phyloP scores from a whole-genome alignment of 768 basidiomycete genomes.

The Leccinellum rugosiceps region DNA sequence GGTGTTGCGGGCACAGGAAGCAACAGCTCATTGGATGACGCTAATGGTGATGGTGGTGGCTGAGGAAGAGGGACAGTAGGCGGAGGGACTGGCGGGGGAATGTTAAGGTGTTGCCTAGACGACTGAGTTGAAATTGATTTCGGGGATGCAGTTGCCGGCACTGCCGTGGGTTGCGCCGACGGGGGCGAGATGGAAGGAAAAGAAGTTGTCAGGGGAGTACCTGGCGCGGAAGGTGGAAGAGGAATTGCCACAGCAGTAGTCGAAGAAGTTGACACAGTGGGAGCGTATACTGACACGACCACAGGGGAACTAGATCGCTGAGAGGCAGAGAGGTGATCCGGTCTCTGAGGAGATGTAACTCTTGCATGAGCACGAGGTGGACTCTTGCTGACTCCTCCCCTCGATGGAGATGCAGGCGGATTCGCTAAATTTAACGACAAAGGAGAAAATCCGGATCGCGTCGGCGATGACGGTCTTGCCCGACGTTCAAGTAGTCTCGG shows the following conservation, averaged over 20 bases:
- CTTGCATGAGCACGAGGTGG: slow-evolving; percentile 21
- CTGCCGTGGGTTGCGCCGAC: neutral
- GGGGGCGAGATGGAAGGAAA: neutral
- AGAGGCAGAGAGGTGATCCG: slow-evolving; percentile 2
- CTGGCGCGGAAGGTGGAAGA: slow-evolving; percentile 18
- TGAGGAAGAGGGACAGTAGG: slow-evolving; percentile 31
- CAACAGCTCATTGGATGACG: neutral
- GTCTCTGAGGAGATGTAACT: slow-evolving; percentile 8
- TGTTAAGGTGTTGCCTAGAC: slow-evolving; percentile 27
- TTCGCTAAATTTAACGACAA: slow-evolving; percentile 23
- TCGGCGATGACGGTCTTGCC: slow-evolving; percentile 23
- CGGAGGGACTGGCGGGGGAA: slow-evolving; percentile 31
- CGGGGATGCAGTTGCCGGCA: neutral
- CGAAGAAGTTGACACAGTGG: slow-evolving; percentile 1
- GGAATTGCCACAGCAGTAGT: slow-evolving; percentile 5
- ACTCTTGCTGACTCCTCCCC: slow-evolving; percentile 25
- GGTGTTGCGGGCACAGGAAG: slow-evolving; percentile 1
- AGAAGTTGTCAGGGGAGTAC: slow-evolving; percentile 19
- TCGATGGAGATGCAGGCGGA: slow-evolving; percentile 18
- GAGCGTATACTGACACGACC: slow-evolving; percentile 6
- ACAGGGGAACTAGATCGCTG: slow-evolving; percentile 12
- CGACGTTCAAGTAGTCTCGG: slow-evolving; percentile 28
- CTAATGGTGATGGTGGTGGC: slow-evolving; percentile 19
- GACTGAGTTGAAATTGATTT: slow-evolving; percentile 11
- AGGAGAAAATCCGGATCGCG: slow-evolving; percentile 28